These are phyloP conservation scores for Ceraceosorus bombacis DNA, from an alignment of 1,284 basidiomycete genomes.

Conservation along the genomic window DNA sequence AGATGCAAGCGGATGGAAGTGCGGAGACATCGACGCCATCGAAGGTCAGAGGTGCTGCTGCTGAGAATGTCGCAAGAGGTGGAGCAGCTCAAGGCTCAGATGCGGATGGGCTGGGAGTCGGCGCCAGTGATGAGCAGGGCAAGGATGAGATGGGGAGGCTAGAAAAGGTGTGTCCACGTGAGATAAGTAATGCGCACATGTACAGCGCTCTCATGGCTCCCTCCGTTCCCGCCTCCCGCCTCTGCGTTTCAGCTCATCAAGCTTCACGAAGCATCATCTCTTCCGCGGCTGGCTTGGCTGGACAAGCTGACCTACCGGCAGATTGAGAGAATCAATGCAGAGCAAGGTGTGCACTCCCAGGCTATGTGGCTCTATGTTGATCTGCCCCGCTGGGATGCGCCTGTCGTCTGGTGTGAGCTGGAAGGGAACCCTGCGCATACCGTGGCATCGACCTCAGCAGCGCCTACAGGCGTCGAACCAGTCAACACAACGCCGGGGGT, in stretches of 20 bases:
- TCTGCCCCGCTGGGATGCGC: conserved; percentile 92
- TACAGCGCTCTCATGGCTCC: background rate
- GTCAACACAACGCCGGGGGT: background rate
- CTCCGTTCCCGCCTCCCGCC: background rate
- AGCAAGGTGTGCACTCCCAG: conserved; percentile 24
- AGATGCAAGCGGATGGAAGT: conserved; percentile 73
- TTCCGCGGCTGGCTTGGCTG: conserved; percentile 91
- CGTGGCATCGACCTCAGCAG: conserved; percentile 2
- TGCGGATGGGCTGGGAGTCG: no score
- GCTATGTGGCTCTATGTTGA: conserved; percentile 77
- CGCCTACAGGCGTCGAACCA: background rate
- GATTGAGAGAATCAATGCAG: conserved; percentile 63
- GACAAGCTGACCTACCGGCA: conserved; percentile 85
- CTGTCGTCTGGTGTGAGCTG: conserved; percentile 77
- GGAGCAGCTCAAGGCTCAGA: no score
- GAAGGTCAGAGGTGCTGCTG: conserved; percentile 13
- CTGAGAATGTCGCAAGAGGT: no score
- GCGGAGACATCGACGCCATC: conserved; percentile 69
- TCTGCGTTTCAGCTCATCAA: conserved; percentile 66
- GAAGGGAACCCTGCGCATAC: conserved; percentile 15
- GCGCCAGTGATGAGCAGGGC: background rate
- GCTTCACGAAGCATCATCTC: conserved; percentile 86
- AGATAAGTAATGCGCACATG: background rate
- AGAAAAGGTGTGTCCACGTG: conserved; percentile 63
- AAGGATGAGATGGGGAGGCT: conserved; percentile 86